These are phyloP conservation scores for Phoenix roebelenii DNA, from an alignment of 176 grass and related monocot species.

Conservation along the genomic window DNA sequence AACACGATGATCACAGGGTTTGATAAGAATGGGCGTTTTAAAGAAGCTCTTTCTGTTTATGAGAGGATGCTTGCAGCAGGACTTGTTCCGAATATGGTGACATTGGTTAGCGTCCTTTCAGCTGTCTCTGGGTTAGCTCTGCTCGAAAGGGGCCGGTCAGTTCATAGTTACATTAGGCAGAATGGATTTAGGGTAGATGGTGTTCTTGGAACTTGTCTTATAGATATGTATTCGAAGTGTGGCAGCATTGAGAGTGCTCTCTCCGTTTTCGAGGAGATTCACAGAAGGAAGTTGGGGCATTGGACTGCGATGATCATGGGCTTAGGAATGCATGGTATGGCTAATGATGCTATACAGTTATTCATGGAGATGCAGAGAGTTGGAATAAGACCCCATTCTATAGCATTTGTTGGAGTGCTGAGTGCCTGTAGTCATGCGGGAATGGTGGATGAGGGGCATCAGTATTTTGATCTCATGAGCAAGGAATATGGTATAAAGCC, in stretches of 20 bases:
- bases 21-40: slow-evolving; percentile 1
- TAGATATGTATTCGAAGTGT: slow-evolving; percentile 5
- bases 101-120: slow-evolving; percentile 6
- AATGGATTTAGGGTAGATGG: slow-evolving; percentile 3
- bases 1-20: slow-evolving; percentile 3
- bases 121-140: slow-evolving; percentile 7
- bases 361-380: not conserved
- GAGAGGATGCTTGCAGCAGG: not conserved
- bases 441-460: not conserved
- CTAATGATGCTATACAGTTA: not conserved
- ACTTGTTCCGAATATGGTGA: not conserved
- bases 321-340: slow-evolving; percentile 8
- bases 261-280: not conserved
- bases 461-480: slow-evolving; percentile 1
- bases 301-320: slow-evolving; percentile 12
- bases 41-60: not conserved
- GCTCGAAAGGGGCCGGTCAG: not conserved
- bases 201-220: slow-evolving; percentile 9
- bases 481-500: not conserved
- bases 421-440: slow-evolving; percentile 10
- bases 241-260: slow-evolving; percentile 6
- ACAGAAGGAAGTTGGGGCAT: not conserved
- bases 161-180: not conserved
- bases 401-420: not conserved
- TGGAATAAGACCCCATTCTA: not conserved